Evolutionary conservation across 192 early-diverging fungal genomes (phyloP), one percentile per base, ranked within the genome.

Genomic region (Paraglomus occultum): DNA sequence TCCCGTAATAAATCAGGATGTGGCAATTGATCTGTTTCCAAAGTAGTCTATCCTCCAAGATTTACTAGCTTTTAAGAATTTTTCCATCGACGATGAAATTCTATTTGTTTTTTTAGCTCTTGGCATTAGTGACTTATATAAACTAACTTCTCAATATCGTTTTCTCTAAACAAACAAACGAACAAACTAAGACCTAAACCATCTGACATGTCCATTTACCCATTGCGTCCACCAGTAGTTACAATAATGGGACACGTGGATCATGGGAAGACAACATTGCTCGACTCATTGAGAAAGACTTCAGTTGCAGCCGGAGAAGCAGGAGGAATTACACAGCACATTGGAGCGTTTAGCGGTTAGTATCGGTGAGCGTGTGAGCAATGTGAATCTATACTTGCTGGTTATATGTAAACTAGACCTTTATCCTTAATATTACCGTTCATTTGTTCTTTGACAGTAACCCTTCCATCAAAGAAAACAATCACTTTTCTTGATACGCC

Each of bases 171-270:
- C 31, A 31, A 31, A 31, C 31, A 31, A 31, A 31, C 31, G 3
- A 31, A n/a, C 14, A 49, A 9, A 14, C 73, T 22, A 51, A 83
- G 89, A 48, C 84, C 87, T 4, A 67, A 78, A 52, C 90, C 92
- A 0, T 84, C 83, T 38, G 92, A 93, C 55, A 90, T 90, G 88
- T 85, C 89, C 4, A 70, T 73, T 12, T 89, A 88, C 68, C 90
- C 90, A 12, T 54, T 76, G 14, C 85, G 95, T 18, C 92, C 96
- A 4, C 96, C 96, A 10, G 87, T 99, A 15, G 94, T 99, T 14
- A 96, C 96, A 1, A 95, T 99, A 71, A 94, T 99, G 94, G 96
- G 96, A 6, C 96, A 99, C 70, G 95, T 99, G 15, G 95, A 99
- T 76, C 91, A 94, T 73, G 93, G 96, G 11, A 99, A 99, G 75